Base-by-base conservation (phyloP, 257 asterid genomes). In the Vinca minor region DNA sequence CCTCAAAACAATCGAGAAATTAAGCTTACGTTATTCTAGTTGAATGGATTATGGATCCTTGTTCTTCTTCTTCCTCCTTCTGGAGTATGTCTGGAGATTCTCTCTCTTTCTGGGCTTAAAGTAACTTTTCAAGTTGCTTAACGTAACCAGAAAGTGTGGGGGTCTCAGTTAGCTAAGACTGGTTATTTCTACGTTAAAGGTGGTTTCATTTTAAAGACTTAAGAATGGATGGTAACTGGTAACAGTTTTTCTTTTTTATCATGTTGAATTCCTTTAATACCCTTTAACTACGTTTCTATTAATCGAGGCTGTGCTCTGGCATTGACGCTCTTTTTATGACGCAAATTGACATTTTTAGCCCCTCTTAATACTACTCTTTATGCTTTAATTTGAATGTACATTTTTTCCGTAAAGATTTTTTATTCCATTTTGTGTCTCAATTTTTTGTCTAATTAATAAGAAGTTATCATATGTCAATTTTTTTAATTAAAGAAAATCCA, bases 11-110 rank as follows among this genome's bases (percentile, higher is more conserved):
- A 34, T 28, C 0, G 26, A 61, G 20, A 21, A 41, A n/a, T n/a
- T n/a, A n/a, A 41, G 8, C 74, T 69, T 62, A 69, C 74, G 68
- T 69, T 62, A 34, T 35, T 39, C 7, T 39, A 18, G 36, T 4
- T 4, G 12, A 11, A 49, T 3, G 42, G 39, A 49, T 59, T 3
- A 49, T 5, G 42, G 29, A 49, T 59, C 56, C 35, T 50, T 21
- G 38, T 50, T 20, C 29, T 39, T 17, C 52, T 39, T 31, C 34
- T 39, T 39, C 23, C 52, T 39, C 47, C 34, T 60, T 3, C 36
- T 23, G 35, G 41, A 17, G 56, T 28, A n/a, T 34, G 4, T 34
- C 4, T 14, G 41, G 26, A 56, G 61, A 55, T 36, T 36, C 64
- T 63, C 28, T 15, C 20, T 21, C 38, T 45, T 10, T 28, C 13